phyloP scores from a whole-genome alignment of 176 grass and related monocot genomes.

The Puccinellia tenuiflora region DNA sequence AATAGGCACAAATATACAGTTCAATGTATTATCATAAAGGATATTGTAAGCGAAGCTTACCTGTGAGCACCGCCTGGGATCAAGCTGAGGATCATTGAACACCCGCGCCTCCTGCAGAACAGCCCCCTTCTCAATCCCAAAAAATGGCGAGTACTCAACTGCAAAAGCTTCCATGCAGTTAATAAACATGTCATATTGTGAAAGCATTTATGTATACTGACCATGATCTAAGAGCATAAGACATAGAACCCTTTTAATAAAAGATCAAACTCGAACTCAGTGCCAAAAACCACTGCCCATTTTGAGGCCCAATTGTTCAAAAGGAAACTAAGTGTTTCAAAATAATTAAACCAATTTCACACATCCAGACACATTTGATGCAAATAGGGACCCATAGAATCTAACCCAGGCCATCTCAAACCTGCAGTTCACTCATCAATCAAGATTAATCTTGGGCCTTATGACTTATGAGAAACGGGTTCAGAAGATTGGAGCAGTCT shows the following conservation, averaged over 20 bases:
- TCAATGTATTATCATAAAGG: background rate
- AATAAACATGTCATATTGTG: constrained; percentile 1
- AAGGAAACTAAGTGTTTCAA: background rate
- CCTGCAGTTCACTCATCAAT: background rate
- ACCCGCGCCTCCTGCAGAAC: constrained; percentile 92
- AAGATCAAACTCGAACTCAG: background rate
- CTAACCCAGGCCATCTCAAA: background rate
- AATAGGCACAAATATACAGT: background rate
- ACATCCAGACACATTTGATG: background rate
- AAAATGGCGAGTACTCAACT: constrained; percentile 90
- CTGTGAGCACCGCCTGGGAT: constrained; percentile 80
- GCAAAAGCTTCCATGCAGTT: constrained; percentile 21
- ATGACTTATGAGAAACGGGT: background rate
- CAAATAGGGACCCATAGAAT: background rate
- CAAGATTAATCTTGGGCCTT: background rate
- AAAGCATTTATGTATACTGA: constrained; percentile 13
- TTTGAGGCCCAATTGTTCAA: background rate
- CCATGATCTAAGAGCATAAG: background rate
- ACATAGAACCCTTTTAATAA: background rate
- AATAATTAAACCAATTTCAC: background rate
- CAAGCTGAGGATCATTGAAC: constrained; percentile 91
- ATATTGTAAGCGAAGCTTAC: constrained; percentile 32
- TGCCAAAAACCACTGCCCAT: background rate
- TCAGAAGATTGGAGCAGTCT: background rate
- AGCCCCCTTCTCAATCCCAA: constrained; percentile 89